Percentiles rank a stretch among this genome's conserved stretches.
These are phyloP conservation scores for Starmerella sirachaensis DNA, from an alignment of 805 yeast genomes.

Conservation along the genomic window DNA sequence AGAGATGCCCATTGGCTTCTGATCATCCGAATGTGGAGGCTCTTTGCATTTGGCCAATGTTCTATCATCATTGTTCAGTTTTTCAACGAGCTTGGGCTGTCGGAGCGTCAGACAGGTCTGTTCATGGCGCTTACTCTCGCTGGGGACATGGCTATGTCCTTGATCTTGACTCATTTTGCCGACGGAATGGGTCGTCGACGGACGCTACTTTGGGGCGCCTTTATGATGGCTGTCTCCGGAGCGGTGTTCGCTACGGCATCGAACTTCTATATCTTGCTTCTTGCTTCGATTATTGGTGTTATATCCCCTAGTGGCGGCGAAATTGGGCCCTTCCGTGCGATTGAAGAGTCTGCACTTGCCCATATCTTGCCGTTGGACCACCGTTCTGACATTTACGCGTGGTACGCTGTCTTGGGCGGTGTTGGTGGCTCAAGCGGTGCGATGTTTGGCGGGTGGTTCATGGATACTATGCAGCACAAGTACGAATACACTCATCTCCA, in stretches of 20 bases:
- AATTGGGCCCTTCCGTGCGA: slow-evolving; percentile 77
- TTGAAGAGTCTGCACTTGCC: slow-evolving; percentile 72
- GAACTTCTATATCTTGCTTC: slow-evolving; percentile 42
- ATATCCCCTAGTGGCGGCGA: slow-evolving; percentile 82
- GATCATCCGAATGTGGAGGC: slow-evolving; percentile 33
- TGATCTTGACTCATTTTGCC: slow-evolving; percentile 63
- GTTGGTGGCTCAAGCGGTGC: slow-evolving; percentile 66
- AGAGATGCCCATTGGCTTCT: slow-evolving; percentile 27
- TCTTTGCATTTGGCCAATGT: slow-evolving; percentile 63
- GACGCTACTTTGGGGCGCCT: slow-evolving; percentile 50
- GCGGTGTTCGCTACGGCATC: slow-evolving; percentile 43
- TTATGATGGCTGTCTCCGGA: slow-evolving; percentile 60
- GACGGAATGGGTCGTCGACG: slow-evolving; percentile 54
- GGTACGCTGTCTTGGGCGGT: slow-evolving; percentile 57
- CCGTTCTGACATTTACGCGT: slow-evolving; percentile 63
- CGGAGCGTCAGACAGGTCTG: slow-evolving; percentile 51
- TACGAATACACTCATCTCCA: slow-evolving; percentile 23
- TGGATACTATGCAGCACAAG: slow-evolving; percentile 29
- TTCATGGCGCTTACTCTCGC: slow-evolving; percentile 70
- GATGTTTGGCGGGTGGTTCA: slow-evolving; percentile 45
- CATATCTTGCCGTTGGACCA: slow-evolving; percentile 41
- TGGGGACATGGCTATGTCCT: slow-evolving; percentile 66
- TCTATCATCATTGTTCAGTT: slow-evolving; percentile 64
- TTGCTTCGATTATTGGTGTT: slow-evolving; percentile 71
- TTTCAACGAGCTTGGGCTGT: slow-evolving; percentile 41